These are phyloP conservation scores for Rutidosis leptorrhynchoides DNA, from an alignment of 129 eudicot species.

Conservation along the genomic window DNA sequence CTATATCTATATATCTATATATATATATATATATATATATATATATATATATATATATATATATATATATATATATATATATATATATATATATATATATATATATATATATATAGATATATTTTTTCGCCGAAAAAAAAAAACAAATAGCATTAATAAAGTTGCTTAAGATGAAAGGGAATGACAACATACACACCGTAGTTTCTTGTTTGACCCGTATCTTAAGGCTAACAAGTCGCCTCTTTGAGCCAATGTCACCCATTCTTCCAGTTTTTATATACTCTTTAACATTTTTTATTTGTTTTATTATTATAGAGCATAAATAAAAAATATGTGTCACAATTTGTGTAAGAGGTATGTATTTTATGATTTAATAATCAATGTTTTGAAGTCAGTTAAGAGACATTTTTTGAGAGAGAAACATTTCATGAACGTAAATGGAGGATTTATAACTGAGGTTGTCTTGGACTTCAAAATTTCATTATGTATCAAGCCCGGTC, in stretches of 20 bases:
- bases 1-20: too few species aligned
- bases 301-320: not conserved
- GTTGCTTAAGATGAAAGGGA: conserved; percentile 48
- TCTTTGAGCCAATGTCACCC: conserved; percentile 23
- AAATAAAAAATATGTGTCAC: not conserved
- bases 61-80: too few species aligned
- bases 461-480: too few species aligned
- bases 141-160: conserved; percentile 10
- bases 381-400: not conserved
- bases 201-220: conserved; percentile 89
- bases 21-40: too few species aligned
- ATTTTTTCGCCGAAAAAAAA: too few species aligned
- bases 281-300: not conserved
- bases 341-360: not conserved
- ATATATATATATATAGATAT: too few species aligned
- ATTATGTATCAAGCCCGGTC: too few species aligned
- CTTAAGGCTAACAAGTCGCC: conserved; percentile 62
- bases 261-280: not conserved
- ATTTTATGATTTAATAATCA: not conserved
- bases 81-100: too few species aligned
- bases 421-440: too few species aligned
- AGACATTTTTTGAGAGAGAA: not conserved
- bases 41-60: too few species aligned
- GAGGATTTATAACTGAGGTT: too few species aligned
- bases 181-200: conserved; percentile 38